These are phyloP conservation scores for Alternaria metachromatica DNA, from an alignment of 2,329 filamentous ascomycete species.

Conservation along the genomic window DNA sequence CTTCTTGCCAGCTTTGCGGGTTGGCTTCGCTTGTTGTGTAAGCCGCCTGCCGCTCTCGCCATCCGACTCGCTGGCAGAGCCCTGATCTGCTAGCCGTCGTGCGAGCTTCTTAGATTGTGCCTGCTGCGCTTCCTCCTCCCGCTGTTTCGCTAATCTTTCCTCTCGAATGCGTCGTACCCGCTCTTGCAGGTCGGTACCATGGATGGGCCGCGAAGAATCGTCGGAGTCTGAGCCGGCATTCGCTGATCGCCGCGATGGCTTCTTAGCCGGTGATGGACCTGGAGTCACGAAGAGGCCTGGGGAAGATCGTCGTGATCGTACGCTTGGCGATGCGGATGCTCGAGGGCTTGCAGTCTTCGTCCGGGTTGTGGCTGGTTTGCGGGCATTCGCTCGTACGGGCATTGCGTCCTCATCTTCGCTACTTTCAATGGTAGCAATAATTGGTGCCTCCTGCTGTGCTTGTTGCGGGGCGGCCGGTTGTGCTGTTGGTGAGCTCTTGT, in stretches of 20 bases:
- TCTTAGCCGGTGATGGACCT: constrained; percentile 41
- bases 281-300: constrained; percentile 67
- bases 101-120: constrained; percentile 46
- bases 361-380: constrained; percentile 17
- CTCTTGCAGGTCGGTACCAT: constrained; percentile 69
- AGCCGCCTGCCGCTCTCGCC: constrained; percentile 59
- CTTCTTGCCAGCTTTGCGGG: constrained; percentile 90
- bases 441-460: constrained; percentile 1
- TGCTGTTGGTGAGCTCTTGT: constrained; percentile 14
- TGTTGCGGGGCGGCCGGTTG: constrained; percentile 4
- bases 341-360: constrained; percentile 21
- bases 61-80: constrained; percentile 62
- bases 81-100: constrained; percentile 45
- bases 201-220: constrained; percentile 53
- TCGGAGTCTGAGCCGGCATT: constrained; percentile 51
- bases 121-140: constrained; percentile 50
- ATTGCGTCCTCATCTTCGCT: constrained; percentile 41
- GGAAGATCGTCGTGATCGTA: constrained; percentile 49
- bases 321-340: constrained; percentile 22
- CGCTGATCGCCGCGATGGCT: constrained; percentile 26
- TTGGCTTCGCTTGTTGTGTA: constrained; percentile 72
- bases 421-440: constrained; percentile 16
- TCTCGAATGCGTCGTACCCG: constrained; percentile 76
- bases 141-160: constrained; percentile 73
- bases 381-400: constrained; percentile 29